Conservation (phyloP, 352 stramenopile species). For the Globisporangium paddicum region DNA sequence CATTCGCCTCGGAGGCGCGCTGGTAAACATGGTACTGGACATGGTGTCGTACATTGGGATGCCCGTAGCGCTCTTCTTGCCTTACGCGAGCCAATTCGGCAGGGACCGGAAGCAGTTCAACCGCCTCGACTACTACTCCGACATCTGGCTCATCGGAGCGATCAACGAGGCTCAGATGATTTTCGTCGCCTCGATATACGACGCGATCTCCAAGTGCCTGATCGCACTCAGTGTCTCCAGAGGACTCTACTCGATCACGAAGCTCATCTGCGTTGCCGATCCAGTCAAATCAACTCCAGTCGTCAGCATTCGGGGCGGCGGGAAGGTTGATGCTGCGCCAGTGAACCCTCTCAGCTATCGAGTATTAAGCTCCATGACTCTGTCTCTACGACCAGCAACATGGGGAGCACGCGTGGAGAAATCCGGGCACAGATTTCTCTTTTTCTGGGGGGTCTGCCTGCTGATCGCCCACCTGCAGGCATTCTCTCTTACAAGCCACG, state of each 20-base stretch:
- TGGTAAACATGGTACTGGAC: conserved; percentile 1
- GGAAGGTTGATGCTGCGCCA: neutral
- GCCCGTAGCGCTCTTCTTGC: conserved; percentile 15
- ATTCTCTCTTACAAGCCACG: neutral
- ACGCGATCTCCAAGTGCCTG: conserved; percentile 18
- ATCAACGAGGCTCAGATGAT: conserved; percentile 23
- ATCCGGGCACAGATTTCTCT: conserved; percentile 10
- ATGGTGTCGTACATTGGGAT: conserved; percentile 19
- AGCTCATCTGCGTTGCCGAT: conserved; percentile 9
- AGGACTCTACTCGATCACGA: conserved; percentile 16
- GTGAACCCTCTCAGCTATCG: neutral
- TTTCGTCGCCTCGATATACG: conserved; percentile 14
- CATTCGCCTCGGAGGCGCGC: neutral
- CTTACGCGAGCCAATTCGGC: conserved; percentile 19
- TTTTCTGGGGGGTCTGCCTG: conserved; percentile 18
- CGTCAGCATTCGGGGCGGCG: neutral
- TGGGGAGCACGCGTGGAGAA: conserved; percentile 7
- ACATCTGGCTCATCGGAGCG: conserved; percentile 21
- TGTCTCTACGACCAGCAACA: neutral
- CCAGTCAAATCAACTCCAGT: neutral
- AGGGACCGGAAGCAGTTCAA: conserved; percentile 7
- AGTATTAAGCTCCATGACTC: neutral
- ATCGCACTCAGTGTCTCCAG: conserved; percentile 25
- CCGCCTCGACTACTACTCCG: conserved; percentile 15
- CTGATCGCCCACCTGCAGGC: conserved; percentile 15